phyloP scores from a whole-genome alignment of 1,284 basidiomycete genomes.

The Austropuccinia psidii region DNA sequence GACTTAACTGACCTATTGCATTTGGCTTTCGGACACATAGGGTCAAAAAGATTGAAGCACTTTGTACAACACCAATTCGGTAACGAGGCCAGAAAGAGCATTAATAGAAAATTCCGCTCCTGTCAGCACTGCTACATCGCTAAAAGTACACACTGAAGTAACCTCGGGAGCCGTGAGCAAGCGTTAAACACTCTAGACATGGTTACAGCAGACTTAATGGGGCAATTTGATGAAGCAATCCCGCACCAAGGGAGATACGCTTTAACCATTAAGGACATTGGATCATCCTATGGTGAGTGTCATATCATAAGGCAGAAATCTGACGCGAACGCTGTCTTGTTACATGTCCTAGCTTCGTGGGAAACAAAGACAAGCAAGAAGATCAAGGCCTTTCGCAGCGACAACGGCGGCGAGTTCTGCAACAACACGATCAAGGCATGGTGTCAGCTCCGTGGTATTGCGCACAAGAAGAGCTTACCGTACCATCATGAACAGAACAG shows the following conservation, averaged over 20 bases:
- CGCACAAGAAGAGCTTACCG: background rate
- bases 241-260: background rate
- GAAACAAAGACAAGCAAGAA: background rate
- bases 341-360: no score
- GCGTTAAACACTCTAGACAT: no score
- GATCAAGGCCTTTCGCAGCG: background rate
- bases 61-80: no score
- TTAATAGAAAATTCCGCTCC: no score
- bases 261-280: background rate
- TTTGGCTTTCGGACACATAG: no score
- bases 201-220: background rate
- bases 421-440: background rate
- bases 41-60: no score
- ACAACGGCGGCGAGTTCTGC: background rate
- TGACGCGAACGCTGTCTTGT: no score
- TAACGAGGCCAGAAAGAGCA: no score
- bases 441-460: background rate
- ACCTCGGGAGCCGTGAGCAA: no score
- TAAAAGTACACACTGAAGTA: no score
- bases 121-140: no score
- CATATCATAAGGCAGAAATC: background rate
- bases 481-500: slow-evolving; percentile 19
- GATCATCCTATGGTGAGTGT: background rate
- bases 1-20: no score
- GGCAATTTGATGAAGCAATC: background rate